Evolutionary conservation across 805 yeast species (phyloP).

Genomic region (Candida quercuum): DNA sequence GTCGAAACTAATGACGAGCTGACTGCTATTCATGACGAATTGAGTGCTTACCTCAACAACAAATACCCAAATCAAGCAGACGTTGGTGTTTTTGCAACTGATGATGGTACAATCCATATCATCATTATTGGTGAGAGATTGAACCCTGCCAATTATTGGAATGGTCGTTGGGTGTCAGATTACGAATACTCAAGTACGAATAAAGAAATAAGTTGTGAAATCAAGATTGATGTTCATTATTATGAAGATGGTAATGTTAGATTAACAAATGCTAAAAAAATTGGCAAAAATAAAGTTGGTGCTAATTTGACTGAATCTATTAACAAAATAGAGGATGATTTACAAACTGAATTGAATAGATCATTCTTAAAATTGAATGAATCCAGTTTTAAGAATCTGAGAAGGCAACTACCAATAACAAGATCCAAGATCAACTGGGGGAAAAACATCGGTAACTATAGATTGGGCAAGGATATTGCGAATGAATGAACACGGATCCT

Average conservation of each 20-base stretch:
- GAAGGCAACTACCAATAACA: constrained; percentile 90
- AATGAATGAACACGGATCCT: constrained; percentile 13
- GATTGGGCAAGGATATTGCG: constrained; percentile 77
- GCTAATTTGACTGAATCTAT: constrained; percentile 43
- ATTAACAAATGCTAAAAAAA: constrained; percentile 42
- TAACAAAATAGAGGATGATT: constrained; percentile 48
- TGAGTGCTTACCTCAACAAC: constrained; percentile 46
- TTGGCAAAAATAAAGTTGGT: constrained; percentile 20
- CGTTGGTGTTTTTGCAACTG: constrained; percentile 36
- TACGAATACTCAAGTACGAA: constrained; percentile 39
- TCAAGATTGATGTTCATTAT: constrained; percentile 77
- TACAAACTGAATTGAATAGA: constrained; percentile 54
- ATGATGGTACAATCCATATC: constrained; percentile 28
- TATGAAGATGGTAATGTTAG: constrained; percentile 95
- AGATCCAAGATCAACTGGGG: constrained; percentile 95
- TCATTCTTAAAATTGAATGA: constrained; percentile 74
- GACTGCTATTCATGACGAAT: constrained; percentile 12
- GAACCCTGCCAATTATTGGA: constrained; percentile 76
- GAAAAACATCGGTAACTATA: constrained; percentile 82
- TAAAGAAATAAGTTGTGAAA: constrained; percentile 42
- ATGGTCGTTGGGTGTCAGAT: constrained; percentile 80
- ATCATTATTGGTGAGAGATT: constrained; percentile 67
- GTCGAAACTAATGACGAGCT: constrained; percentile 22
- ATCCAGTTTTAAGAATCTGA: constrained; percentile 69
- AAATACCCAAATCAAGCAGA: constrained; percentile 61